Base-by-base conservation (phyloP, 2,329 filamentous ascomycete species). In the Lachnellula suecica region DNA sequence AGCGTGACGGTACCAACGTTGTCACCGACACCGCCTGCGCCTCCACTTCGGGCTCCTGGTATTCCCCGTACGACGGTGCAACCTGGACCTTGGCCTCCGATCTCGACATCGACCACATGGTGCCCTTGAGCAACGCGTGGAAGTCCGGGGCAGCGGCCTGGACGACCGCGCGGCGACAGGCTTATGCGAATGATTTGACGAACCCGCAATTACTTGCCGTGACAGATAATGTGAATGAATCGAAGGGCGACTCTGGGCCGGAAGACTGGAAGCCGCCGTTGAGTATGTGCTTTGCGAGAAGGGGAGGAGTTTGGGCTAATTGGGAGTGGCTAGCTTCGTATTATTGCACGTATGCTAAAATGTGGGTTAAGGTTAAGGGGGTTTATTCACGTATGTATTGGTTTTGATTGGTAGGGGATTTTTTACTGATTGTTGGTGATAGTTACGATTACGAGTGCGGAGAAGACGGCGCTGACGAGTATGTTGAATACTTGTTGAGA, bases 41-140 rank as follows among this genome's bases (percentile, higher is more conserved):
- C 1, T 70, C 87, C 0, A 84, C 78, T 0, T 82, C 80, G 3
- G 89, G 90, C 4, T 76, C 73, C 1, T 94, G 90, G 89, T 70
- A 68, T 37, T 85, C 81, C 31, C 86, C 87, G 0, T 94, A 88
- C 66, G 89, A 93, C 63, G 88, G 88, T 15, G 84, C 73, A 0
- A 83, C 76, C 1, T 91, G 87, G 85, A 86, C 82, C 0, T 73
- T 75, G 0, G 81, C 88, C 1, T 79, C 76, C 17, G 87, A 92
- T 61, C 69, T 94, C 1, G 88, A 93, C 61, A 93, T 94, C 54
- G 90, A 94, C 68, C 90, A 94, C 68, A 78, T 94, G 71, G 88
- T 95, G 2, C 89, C 90, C 1, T 69, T 95, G 55, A 85, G 86
- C 66, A 90, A 92, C 64, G 88, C 89, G 4, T 93, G 88, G 89